phyloP scores from a whole-genome alignment of 2,329 filamentous ascomycete genomes.

The Fusarium redolens region DNA sequence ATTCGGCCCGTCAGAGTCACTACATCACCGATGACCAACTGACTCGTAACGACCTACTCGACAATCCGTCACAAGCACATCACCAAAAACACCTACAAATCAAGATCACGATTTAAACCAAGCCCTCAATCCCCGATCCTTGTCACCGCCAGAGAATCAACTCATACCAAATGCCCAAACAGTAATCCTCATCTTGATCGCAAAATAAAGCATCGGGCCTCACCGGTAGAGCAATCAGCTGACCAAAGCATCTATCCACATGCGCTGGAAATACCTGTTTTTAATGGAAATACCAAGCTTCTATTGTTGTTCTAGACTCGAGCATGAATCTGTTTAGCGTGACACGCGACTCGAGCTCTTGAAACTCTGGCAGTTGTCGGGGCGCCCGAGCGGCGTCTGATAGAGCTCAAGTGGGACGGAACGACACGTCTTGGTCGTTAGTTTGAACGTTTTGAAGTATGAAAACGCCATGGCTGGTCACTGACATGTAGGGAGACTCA shows the following conservation, averaged over 20 bases:
- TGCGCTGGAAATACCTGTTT: slow-evolving; percentile 21
- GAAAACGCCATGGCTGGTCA: background rate
- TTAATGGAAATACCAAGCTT: background rate
- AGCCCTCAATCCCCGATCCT: background rate
- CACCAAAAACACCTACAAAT: background rate
- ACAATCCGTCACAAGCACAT: background rate
- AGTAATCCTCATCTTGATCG: background rate
- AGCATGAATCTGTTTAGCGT: slow-evolving; percentile 24
- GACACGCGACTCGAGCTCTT: slow-evolving; percentile 17
- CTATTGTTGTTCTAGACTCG: background rate
- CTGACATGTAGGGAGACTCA: background rate
- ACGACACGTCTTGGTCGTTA: background rate
- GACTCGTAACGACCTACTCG: slow-evolving; percentile 1
- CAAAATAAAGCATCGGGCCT: background rate
- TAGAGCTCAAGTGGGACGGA: slow-evolving; percentile 11
- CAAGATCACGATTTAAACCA: background rate
- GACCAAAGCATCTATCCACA: background rate
- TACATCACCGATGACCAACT: background rate
- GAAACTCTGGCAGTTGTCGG: slow-evolving; percentile 21
- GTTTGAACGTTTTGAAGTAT: background rate
- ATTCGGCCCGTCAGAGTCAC: background rate
- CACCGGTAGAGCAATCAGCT: slow-evolving; percentile 11
- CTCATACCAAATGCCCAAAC: background rate
- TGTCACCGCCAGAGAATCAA: slow-evolving; percentile 10
- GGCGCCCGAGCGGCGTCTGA: slow-evolving; percentile 13